phyloP scores from a whole-genome alignment of 805 yeast species.

The Wickerhamomyces chaumierensis region DNA sequence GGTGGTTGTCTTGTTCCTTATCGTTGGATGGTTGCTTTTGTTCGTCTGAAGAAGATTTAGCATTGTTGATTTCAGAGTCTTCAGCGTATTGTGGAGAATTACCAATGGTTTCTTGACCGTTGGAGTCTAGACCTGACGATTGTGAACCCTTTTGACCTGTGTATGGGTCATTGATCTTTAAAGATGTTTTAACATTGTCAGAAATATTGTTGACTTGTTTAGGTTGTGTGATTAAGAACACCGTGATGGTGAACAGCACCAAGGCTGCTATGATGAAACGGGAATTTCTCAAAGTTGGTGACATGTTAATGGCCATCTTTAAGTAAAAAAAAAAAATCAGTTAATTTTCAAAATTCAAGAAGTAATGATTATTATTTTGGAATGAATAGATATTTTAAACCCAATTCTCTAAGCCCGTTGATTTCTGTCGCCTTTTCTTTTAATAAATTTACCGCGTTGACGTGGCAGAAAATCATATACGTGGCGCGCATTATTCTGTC shows the following conservation, averaged over 20 bases:
- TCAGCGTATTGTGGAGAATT: slow-evolving; percentile 18
- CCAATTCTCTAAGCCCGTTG: no score
- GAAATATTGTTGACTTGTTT: slow-evolving; percentile 23
- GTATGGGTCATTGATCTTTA: slow-evolving; percentile 4
- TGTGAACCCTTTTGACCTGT: no score
- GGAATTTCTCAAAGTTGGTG: slow-evolving; percentile 31
- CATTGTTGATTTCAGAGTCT: slow-evolving; percentile 14
- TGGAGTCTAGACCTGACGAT: slow-evolving; percentile 6
- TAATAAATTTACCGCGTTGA: no score
- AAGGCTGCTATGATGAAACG: slow-evolving; percentile 42
- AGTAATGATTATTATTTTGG: no score
- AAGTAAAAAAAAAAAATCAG: no score
- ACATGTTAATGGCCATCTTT: slow-evolving; percentile 4
- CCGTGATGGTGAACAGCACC: slow-evolving; percentile 36
- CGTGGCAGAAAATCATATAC: no score
- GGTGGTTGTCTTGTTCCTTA: slow-evolving; percentile 9
- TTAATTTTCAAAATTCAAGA: no score
- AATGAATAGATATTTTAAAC: no score
- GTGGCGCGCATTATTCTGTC: no score
- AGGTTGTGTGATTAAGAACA: slow-evolving; percentile 37
- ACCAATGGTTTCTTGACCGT: slow-evolving; percentile 6
- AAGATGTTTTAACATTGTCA: slow-evolving; percentile 17
- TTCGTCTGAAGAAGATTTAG: no score
- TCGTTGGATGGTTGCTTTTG: background rate
- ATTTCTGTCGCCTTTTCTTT: background rate